These are phyloP conservation scores for Vigna trinervia DNA, from an alignment of 306 rosid species.

Conservation along the genomic window DNA sequence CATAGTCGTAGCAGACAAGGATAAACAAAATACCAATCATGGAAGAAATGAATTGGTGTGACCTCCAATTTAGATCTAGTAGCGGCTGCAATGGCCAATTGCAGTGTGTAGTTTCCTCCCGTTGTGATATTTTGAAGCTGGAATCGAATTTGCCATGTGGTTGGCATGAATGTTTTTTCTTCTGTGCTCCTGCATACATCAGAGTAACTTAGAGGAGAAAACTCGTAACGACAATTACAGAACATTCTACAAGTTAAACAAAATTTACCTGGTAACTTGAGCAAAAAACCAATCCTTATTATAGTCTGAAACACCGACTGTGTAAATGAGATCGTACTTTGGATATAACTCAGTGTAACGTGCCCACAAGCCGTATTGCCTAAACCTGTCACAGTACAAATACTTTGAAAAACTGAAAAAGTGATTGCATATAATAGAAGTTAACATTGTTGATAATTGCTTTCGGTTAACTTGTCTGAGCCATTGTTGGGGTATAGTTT, in stretches of 20 bases:
- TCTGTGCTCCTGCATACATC: constrained; percentile 43
- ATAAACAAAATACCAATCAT: neutral
- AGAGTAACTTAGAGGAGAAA: neutral
- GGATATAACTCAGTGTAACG: constrained; percentile 66
- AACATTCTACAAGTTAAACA: neutral
- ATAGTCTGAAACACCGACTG: constrained; percentile 40
- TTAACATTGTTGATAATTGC: neutral
- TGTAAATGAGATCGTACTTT: constrained; percentile 56
- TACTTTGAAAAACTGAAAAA: neutral
- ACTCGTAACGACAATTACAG: neutral
- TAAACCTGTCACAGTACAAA: constrained; percentile 48
- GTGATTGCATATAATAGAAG: neutral
- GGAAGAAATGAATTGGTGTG: neutral
- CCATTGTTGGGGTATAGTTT: constrained; percentile 26
- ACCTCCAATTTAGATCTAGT: neutral
- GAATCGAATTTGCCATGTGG: constrained; percentile 77
- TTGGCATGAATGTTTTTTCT: constrained; percentile 46
- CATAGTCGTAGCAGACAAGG: neutral
- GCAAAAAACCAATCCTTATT: constrained; percentile 67
- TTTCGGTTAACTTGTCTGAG: constrained; percentile 46
- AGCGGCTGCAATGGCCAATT: constrained; percentile 72
- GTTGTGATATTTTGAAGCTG: constrained; percentile 33
- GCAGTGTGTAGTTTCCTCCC: constrained; percentile 67
- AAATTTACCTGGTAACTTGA: constrained; percentile 56
- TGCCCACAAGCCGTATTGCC: constrained; percentile 78